Base-by-base conservation (phyloP, 192 early-diverging fungal species). In the Entomortierella beljakovae region DNA sequence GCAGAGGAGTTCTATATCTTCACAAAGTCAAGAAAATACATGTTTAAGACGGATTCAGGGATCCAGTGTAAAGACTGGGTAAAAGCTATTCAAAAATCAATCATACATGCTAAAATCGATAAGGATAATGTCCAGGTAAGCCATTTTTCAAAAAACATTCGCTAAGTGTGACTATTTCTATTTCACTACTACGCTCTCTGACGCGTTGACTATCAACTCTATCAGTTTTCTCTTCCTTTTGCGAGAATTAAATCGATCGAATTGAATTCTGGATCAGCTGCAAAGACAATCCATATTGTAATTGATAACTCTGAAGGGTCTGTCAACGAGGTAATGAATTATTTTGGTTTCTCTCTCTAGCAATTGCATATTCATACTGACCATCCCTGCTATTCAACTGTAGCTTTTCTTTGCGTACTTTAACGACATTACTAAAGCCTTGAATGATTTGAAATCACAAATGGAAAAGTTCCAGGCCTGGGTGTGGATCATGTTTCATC, bases 391-490 rank as follows among this genome's bases (percentile, higher is more conserved):
- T 9, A 59, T 37, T 23, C 29, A 52, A n/a, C 32, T 6, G 10
- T 61, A 88, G 88, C 90, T 87, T 48, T 88, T 83, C 33, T 92
- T 92, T 67, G 84, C 90, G 2, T 89, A 89, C 74, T 90, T 92
- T 49, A 63, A 80, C 22, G 84, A 92, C 73, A 87, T 80, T n/a
- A 60, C 81, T 7, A 37, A 51, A 20, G 72, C 83, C 4, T 58
- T 63, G 54, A 40, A 80, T 26, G 25, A 54, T 18, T 40, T 89
- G 3, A 42, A 64, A 26, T 22, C 18, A 5, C 60, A 65, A 43
- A 75, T 82, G 73, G 50, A 79, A 29, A 51, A 46, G 11, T 74
- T 29, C 37, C 66, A 3, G 40, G 29, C 33, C n/a, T n/a, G n/a
- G n/a, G n/a, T n/a, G n/a, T n/a, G n/a, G n/a, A n/a, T n/a, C n/a